Percentiles rank a stretch among this genome's conserved stretches.
Conservation (phyloP, 2,329 filamentous ascomycete genomes). For the Hortaea sp. region DNA sequence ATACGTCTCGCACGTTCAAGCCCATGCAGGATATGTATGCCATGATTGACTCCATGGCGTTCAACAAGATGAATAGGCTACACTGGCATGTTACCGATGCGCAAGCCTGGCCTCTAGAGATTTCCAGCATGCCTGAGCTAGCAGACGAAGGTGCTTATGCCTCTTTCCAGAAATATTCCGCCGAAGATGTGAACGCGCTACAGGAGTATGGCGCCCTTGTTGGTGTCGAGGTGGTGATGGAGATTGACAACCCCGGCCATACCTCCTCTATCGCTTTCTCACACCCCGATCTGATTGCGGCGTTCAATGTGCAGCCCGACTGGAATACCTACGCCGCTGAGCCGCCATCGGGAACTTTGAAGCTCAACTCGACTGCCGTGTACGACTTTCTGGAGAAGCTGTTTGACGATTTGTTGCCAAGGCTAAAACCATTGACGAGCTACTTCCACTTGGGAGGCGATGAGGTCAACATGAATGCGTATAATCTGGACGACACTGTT, state of each 20-base stretch:
- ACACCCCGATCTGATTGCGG: slow-evolving; percentile 62
- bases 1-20: slow-evolving; percentile 65
- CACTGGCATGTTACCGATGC: slow-evolving; percentile 76
- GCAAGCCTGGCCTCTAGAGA: slow-evolving; percentile 77
- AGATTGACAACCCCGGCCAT: slow-evolving; percentile 76
- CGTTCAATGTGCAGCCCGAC: slow-evolving; percentile 44
- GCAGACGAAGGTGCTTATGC: slow-evolving; percentile 65
- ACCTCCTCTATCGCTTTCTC: slow-evolving; percentile 57
- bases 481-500: slow-evolving; percentile 63
- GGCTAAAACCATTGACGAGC: slow-evolving; percentile 56
- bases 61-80: slow-evolving; percentile 74
- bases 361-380: slow-evolving; percentile 63
- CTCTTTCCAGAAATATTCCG: slow-evolving; percentile 55
- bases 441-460: slow-evolving; percentile 85
- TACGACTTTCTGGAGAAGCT: slow-evolving; percentile 61
- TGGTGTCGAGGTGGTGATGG: slow-evolving; percentile 62
- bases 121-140: slow-evolving; percentile 63
- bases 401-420: slow-evolving; percentile 66
- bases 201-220: slow-evolving; percentile 60
- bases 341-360: slow-evolving; percentile 54
- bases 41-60: slow-evolving; percentile 65
- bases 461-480: slow-evolving; percentile 70
- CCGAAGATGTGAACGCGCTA: slow-evolving; percentile 53
- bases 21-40: slow-evolving; percentile 57
- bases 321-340: slow-evolving; percentile 46